These are phyloP conservation scores for Zancudomyces culisetae DNA, from an alignment of 371 early-diverging fungal genomes.

Conservation along the genomic window DNA sequence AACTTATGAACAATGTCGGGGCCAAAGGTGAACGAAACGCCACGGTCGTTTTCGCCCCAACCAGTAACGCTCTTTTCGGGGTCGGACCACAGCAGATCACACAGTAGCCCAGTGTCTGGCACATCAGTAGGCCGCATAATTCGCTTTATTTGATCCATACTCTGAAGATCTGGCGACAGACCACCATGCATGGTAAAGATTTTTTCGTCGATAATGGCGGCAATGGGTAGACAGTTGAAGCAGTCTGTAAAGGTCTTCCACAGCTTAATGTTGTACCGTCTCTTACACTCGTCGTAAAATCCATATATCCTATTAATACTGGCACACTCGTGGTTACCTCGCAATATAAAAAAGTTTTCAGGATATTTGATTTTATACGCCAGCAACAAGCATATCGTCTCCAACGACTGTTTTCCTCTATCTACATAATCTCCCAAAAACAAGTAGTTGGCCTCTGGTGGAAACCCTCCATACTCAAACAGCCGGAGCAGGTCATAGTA, in stretches of 20 bases:
- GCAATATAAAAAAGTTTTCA: conserved; percentile 87
- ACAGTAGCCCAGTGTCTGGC: conserved; percentile 84
- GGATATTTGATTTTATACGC: conserved; percentile 92
- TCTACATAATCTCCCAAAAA: conserved; percentile 96
- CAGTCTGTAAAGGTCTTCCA: conserved; percentile 97
- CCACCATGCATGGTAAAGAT: conserved; percentile 99
- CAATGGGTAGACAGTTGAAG: conserved; percentile 95
- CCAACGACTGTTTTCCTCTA: conserved; percentile 78
- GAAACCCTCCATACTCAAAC: conserved; percentile 84
- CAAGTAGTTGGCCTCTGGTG: conserved; percentile 76
- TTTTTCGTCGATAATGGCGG: conserved; percentile 90
- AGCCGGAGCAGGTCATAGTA: conserved; percentile 86
- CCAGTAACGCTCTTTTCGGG: conserved; percentile 54
- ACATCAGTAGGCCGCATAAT: conserved; percentile 90
- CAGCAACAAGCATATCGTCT: conserved; percentile 48
- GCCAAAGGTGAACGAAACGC: conserved; percentile 94
- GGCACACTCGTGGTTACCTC: conserved; percentile 92
- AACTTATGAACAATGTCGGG: conserved; percentile 74
- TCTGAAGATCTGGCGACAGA: conserved; percentile 67
- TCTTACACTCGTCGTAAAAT: conserved; percentile 98
- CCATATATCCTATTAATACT: conserved; percentile 94
- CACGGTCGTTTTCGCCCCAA: conserved; percentile 97
- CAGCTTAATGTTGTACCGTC: conserved; percentile 77
- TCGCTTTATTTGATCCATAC: conserved; percentile 86
- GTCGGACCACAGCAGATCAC: conserved; percentile 84